Percentiles rank a stretch among this genome's conserved stretches.
These are phyloP conservation scores for Carpinus fangiana DNA, from an alignment of 306 rosid species.

Conservation along the genomic window DNA sequence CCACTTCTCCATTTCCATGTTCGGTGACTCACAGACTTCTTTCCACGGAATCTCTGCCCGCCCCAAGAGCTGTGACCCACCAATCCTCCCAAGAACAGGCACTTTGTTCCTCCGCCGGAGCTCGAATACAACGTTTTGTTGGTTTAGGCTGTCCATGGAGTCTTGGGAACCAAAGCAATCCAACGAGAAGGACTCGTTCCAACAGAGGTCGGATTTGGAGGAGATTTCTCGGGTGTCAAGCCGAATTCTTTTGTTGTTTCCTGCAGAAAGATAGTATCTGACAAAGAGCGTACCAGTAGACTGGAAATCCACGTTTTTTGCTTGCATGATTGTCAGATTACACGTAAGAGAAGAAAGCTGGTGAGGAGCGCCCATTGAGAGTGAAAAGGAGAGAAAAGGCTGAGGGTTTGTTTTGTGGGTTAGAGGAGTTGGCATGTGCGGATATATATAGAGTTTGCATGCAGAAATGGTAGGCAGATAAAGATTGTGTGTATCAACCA, in stretches of 20 bases:
- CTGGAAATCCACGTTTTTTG: conserved; percentile 37
- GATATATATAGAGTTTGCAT: conserved; percentile 15
- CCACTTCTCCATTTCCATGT: conserved; percentile 68
- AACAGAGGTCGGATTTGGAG: conserved; percentile 38
- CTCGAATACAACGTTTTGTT: conserved; percentile 63
- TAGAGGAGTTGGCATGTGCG: conserved; percentile 4
- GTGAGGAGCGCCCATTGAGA: conserved; percentile 41
- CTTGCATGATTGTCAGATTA: conserved; percentile 61
- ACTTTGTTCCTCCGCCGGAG: conserved; percentile 51
- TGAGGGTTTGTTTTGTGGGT: conserved; percentile 3
- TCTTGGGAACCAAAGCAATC: conserved; percentile 59
- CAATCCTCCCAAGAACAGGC: conserved; percentile 35
- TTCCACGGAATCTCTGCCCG: conserved; percentile 69
- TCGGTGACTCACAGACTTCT: conserved; percentile 53
- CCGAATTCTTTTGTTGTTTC: conserved; percentile 41
- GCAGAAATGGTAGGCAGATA: background rate
- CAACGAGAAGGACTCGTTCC: conserved; percentile 68
- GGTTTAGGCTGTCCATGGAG: conserved; percentile 47
- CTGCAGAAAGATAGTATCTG: conserved; percentile 54
- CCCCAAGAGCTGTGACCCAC: conserved; percentile 66
- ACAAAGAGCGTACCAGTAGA: conserved; percentile 45
- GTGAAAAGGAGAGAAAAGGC: background rate
- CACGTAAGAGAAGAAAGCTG: conserved; percentile 43
- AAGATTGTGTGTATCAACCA: background rate
- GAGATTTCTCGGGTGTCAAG: conserved; percentile 53